These are phyloP conservation scores for Nicotiana benthamiana DNA, from an alignment of 257 asterid genomes.

Conservation along the genomic window DNA sequence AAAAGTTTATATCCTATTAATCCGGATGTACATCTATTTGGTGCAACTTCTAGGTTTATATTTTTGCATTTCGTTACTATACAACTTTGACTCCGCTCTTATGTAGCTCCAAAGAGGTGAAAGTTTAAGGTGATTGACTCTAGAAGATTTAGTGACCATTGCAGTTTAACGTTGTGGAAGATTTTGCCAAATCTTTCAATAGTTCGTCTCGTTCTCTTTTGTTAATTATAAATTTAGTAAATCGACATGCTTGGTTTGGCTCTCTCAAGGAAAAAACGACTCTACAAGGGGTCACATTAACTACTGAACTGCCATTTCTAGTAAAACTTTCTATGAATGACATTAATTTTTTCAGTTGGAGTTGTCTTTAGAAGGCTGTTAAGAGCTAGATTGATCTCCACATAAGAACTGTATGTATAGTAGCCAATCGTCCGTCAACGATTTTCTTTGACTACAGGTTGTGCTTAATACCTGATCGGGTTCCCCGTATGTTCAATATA, in stretches of 20 bases:
- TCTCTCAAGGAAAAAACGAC: neutral
- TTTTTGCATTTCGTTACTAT: neutral
- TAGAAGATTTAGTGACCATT: neutral
- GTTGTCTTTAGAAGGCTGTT: neutral
- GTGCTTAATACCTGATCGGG: too few species aligned
- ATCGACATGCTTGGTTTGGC: neutral
- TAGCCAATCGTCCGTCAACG: neutral
- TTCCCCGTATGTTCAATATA: too few species aligned
- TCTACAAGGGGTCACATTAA: neutral
- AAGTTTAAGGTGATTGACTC: neutral
- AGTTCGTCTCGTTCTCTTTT: neutral
- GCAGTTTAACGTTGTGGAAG: neutral
- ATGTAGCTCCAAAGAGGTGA: neutral
- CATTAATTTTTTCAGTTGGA: neutral
- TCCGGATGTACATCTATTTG: neutral
- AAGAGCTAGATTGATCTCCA: neutral
- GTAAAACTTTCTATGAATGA: neutral
- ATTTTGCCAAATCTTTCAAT: neutral
- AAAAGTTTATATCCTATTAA: slow-evolving; percentile 1
- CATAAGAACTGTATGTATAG: neutral
- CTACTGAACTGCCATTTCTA: neutral
- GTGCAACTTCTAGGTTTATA: neutral
- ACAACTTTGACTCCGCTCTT: neutral
- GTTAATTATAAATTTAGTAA: neutral
- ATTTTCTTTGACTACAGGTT: neutral